A percentile compares a stretch with the other conserved stretches of the same genome.
Conservation (phyloP, 1,139 yeast genomes). For the Meyerozyma guilliermondii region DNA sequence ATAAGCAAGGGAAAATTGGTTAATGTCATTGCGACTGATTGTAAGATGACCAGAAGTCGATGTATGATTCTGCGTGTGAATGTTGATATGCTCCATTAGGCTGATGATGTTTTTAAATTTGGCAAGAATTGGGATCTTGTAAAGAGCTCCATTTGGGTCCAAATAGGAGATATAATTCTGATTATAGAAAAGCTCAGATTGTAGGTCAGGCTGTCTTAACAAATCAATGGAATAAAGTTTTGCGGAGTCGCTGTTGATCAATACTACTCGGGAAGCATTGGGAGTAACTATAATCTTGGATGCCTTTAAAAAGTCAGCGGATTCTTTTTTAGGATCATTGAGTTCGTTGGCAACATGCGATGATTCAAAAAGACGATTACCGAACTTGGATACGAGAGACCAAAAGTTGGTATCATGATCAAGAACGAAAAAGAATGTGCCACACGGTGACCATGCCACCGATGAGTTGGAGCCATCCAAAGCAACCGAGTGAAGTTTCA, state of each 20-base stretch:
- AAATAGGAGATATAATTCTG: constrained; percentile 25
- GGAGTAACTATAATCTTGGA: constrained; percentile 19
- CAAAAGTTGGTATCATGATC: constrained; percentile 22
- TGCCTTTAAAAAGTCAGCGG: constrained; percentile 20
- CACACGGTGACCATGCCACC: constrained; percentile 33
- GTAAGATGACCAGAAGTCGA: constrained; percentile 17
- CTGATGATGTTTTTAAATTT: constrained; percentile 23
- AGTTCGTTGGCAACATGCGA: constrained; percentile 20
- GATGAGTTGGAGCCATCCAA: background rate
- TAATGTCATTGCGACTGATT: constrained; percentile 18
- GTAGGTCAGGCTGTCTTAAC: constrained; percentile 9
- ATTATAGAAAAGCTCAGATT: constrained; percentile 18
- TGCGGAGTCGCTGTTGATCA: constrained; percentile 16
- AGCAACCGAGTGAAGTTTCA: background rate
- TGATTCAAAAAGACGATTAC: constrained; percentile 28
- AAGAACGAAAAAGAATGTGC: constrained; percentile 25
- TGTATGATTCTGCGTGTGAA: constrained; percentile 11
- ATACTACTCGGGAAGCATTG: constrained; percentile 21
- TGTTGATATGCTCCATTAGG: constrained; percentile 18
- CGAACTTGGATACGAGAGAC: constrained; percentile 34
- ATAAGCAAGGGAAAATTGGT: constrained; percentile 29
- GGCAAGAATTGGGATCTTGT: constrained; percentile 30
- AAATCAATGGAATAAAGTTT: constrained; percentile 21
- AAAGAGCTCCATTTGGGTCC: constrained; percentile 14
- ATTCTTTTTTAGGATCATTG: constrained; percentile 13